Percentiles rank a stretch among this genome's conserved stretches.
phyloP scores from a whole-genome alignment of 1,139 yeast species.

The Yarrowia galli region DNA sequence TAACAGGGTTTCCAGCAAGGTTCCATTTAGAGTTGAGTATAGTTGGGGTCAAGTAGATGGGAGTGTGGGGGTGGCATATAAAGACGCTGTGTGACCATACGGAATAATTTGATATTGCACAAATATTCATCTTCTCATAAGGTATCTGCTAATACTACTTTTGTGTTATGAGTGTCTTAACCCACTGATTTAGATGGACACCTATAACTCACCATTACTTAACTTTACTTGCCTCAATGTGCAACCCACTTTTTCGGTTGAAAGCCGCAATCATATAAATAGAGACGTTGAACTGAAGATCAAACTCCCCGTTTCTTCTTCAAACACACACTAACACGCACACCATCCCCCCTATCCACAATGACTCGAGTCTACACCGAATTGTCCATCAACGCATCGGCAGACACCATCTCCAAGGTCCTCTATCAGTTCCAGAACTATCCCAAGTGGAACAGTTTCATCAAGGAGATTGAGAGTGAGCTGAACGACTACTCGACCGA shows the following conservation, averaged over 20 bases:
- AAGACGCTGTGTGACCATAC: too few species aligned
- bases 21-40: neutral
- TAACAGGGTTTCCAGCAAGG: constrained; percentile 1
- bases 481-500: neutral
- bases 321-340: neutral
- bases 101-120: too few species aligned
- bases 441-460: constrained; percentile 24
- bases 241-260: constrained; percentile 1
- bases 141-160: too few species aligned
- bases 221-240: neutral
- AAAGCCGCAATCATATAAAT: constrained; percentile 27
- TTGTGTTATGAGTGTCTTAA: too few species aligned
- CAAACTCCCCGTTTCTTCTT: neutral
- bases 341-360: too few species aligned
- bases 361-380: constrained; percentile 26
- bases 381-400: constrained; percentile 27
- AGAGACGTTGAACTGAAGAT: neutral
- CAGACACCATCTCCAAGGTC: constrained; percentile 3
- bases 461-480: constrained; percentile 28
- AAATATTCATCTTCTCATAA: too few species aligned
- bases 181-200: too few species aligned
- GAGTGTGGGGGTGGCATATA: too few species aligned
- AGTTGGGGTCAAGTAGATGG: neutral
- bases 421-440: constrained; percentile 23
- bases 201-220: too few species aligned